These are phyloP conservation scores for Fusarium fujikuroi DNA, from an alignment of 2,329 filamentous ascomycete genomes.

Conservation along the genomic window DNA sequence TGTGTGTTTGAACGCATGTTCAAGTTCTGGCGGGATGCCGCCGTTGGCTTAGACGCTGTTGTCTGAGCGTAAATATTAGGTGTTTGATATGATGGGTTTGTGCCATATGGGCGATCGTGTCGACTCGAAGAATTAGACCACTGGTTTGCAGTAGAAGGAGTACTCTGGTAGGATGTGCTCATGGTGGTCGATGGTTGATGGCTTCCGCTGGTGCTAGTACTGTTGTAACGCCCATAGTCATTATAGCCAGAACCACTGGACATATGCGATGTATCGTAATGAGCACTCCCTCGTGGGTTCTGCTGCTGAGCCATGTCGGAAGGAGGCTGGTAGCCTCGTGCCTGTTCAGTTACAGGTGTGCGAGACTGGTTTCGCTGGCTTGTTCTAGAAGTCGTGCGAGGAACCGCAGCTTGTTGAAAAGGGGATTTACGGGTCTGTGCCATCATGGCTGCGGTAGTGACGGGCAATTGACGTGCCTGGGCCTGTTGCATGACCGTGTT, in stretches of 20 bases:
- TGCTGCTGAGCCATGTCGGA: constrained; percentile 27
- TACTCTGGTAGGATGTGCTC: constrained; percentile 33
- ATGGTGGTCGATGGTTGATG: constrained; percentile 30
- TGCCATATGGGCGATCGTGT: constrained; percentile 26
- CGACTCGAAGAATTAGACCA: constrained; percentile 35
- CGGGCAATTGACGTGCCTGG: constrained; percentile 42
- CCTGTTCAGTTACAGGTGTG: constrained; percentile 43
- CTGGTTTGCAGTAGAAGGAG: constrained; percentile 39
- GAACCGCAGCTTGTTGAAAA: constrained; percentile 41
- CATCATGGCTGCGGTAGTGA: constrained; percentile 45
- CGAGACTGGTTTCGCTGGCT: constrained; percentile 48
- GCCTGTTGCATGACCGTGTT: constrained; percentile 38
- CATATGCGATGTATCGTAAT: constrained; percentile 22
- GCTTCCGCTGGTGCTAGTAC: neutral
- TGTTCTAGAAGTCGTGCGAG: constrained; percentile 49
- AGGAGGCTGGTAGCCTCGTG: constrained; percentile 33
- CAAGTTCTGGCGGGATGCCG: constrained; percentile 38
- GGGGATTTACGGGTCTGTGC: constrained; percentile 47
- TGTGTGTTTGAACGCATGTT: constrained; percentile 30
- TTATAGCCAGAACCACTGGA: constrained; percentile 30
- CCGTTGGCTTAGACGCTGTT: constrained; percentile 4
- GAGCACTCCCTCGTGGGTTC: constrained; percentile 3
- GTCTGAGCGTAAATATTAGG: constrained; percentile 32
- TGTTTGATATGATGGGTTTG: constrained; percentile 25
- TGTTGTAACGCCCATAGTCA: constrained; percentile 34